A percentile compares a stretch with the other conserved stretches of the same genome.
Evolutionary conservation across 257 asterid species (phyloP).

Genomic region (Rubia yunnanensis): DNA sequence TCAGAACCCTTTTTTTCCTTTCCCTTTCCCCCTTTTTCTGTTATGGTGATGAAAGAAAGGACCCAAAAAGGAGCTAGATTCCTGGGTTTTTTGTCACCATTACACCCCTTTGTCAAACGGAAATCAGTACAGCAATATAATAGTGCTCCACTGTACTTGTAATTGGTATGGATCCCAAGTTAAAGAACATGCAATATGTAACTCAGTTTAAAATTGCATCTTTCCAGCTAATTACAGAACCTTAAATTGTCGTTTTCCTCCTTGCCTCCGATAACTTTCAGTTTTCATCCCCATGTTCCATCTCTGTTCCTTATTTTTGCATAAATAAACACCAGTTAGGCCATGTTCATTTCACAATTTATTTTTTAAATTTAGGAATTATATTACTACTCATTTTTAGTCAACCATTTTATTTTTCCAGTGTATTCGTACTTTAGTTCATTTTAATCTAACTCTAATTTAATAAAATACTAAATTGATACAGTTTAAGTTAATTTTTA

Average conservation of each 20-base stretch:
- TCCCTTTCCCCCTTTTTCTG: slow-evolving; percentile 14
- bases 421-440: too few species aligned
- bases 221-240: slow-evolving; percentile 5
- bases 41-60: slow-evolving; percentile 24
- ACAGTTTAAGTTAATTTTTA: too few species aligned
- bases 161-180: slow-evolving; percentile 6
- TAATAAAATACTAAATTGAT: too few species aligned
- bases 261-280: too few species aligned
- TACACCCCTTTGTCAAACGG: slow-evolving; percentile 5
- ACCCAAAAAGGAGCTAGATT: slow-evolving; percentile 29
- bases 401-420: too few species aligned
- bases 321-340: too few species aligned
- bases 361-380: too few species aligned
- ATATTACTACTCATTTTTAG: too few species aligned
- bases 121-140: slow-evolving; percentile 11
- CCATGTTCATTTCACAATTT: too few species aligned
- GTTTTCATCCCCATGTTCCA: too few species aligned
- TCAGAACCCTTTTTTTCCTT: slow-evolving; percentile 7
- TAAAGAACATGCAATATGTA: background rate
- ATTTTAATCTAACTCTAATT: too few species aligned
- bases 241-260: slow-evolving; percentile 1
- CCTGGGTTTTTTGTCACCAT: slow-evolving; percentile 34
- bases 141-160: background rate
- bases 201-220: background rate
- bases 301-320: too few species aligned